Evolutionary conservation across 345 rosid genomes (phyloP).

Genomic region (Excoecaria cochinchinensis): DNA sequence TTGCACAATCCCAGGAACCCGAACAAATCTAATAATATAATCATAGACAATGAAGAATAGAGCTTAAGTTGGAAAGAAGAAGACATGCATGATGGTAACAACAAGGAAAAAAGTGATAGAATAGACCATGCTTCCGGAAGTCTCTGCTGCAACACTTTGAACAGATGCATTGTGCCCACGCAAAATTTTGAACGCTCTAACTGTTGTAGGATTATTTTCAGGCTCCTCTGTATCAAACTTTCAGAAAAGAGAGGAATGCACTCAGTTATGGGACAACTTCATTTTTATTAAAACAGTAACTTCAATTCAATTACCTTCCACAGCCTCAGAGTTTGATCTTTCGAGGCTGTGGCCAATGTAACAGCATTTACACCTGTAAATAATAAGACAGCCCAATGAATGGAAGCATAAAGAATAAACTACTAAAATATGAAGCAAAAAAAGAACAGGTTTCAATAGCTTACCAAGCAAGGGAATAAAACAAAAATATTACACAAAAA

Average conservation of each 20-base stretch:
- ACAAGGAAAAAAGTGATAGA: constrained; percentile 17
- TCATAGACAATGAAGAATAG: constrained; percentile 13
- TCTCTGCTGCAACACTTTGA: constrained; percentile 67
- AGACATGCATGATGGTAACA: background rate
- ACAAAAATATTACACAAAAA: background rate
- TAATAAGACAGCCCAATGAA: constrained; percentile 1
- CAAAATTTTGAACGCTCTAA: constrained; percentile 72
- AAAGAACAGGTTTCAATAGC: background rate
- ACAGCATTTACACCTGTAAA: constrained; percentile 48
- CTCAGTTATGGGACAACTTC: constrained; percentile 15
- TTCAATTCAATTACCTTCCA: constrained; percentile 70
- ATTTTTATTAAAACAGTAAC: constrained; percentile 5
- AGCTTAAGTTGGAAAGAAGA: constrained; percentile 3
- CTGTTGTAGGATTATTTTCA: constrained; percentile 39
- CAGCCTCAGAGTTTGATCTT: constrained; percentile 84
- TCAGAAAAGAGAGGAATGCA: constrained; percentile 20
- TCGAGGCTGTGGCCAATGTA: constrained; percentile 81
- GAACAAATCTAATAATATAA: constrained; percentile 63
- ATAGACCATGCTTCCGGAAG: constrained; percentile 68
- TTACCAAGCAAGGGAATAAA: background rate
- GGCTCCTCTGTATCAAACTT: constrained; percentile 55
- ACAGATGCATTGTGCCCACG: constrained; percentile 87
- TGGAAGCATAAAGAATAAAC: background rate
- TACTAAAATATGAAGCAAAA: background rate
- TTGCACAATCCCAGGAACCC: constrained; percentile 91